Base-by-base conservation (phyloP, 768 basidiomycete genomes). In the Arthromyces matolae region DNA sequence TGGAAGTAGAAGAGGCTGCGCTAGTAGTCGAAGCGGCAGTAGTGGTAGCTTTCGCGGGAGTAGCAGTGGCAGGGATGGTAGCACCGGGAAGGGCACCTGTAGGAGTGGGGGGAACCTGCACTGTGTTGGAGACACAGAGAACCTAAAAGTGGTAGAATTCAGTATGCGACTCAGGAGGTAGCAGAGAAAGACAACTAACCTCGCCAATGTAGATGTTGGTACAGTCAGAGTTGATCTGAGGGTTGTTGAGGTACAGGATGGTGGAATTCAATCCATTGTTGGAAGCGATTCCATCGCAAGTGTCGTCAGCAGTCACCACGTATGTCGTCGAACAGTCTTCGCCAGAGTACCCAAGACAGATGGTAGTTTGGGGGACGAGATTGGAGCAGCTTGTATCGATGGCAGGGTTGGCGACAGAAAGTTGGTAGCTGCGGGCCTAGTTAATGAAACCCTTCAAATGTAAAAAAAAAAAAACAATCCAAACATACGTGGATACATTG, bases 161-260 rank as follows among this genome's bases (percentile, higher is more conserved):
- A 29, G 25, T 12, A 45, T 42, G 16, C 23, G 3, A 34, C 32
- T 20, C 9, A 19, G n/a, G 4, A 3, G 16, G 10, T 39, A 35
- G 34, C 2, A 39, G 10, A 45, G 28, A 23, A 27, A 28, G 18
- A 22, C 39, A 35, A 70, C 75, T 46, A 41, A 89, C 88, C 79
- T 89, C 84, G 59, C 83, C 86, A 48, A 84, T 60, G 66, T 89
- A 88, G 63, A 91, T 70, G 71, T 89, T 89, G 54, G 55, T 66
- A 64, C 81, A 86, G 0, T 61, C 68, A 0, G 37, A 2, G 56
- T 79, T 53, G 55, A 90, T 72, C 64, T 89, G 82, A 16, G 86
- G 89, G 78, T 92, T 92, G 78, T 90, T 89, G 49, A 53, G 13
- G 60, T 63, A 70, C 24, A 92, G 70, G 4, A 80, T 71, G 29